phyloP scores from a whole-genome alignment of 202 grass and related monocot genomes.

The Elaeis oleifera region DNA sequence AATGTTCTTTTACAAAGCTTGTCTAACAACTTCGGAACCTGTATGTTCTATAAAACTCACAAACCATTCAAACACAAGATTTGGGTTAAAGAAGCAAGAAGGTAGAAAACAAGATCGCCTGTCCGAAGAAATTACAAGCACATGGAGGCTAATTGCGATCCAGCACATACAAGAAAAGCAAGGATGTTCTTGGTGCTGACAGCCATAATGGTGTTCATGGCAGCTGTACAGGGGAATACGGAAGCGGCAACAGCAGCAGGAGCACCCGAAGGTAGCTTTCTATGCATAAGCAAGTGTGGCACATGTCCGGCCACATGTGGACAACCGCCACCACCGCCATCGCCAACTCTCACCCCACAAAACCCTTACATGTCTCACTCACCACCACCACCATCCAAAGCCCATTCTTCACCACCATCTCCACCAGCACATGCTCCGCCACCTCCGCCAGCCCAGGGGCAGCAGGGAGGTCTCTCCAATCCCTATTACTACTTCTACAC shows the following conservation, averaged over 20 bases:
- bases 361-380: slow-evolving; percentile 12
- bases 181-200: too few species aligned
- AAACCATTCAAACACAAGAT: too few species aligned
- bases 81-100: too few species aligned
- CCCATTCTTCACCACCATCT: slow-evolving; percentile 9
- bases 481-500: slow-evolving; percentile 87
- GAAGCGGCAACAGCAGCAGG: slow-evolving; percentile 21
- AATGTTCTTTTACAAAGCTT: slow-evolving; percentile 27
- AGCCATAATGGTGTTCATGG: background rate
- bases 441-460: slow-evolving; percentile 23
- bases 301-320: slow-evolving; percentile 53
- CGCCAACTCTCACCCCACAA: slow-evolving; percentile 14
- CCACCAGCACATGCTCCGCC: slow-evolving; percentile 23
- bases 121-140: slow-evolving; percentile 8
- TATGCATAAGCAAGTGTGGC: slow-evolving; percentile 62
- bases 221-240: background rate
- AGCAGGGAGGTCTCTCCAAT: slow-evolving; percentile 12
- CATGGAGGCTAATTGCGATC: too few species aligned
- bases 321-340: slow-evolving; percentile 39
- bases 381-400: slow-evolving; percentile 3
- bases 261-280: slow-evolving; percentile 35
- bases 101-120: background rate
- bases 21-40: slow-evolving; percentile 54
- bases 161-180: too few species aligned
- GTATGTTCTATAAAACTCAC: background rate